Conservation (phyloP, 2,329 filamentous ascomycete species). For the Coniochaeta sp. region DNA sequence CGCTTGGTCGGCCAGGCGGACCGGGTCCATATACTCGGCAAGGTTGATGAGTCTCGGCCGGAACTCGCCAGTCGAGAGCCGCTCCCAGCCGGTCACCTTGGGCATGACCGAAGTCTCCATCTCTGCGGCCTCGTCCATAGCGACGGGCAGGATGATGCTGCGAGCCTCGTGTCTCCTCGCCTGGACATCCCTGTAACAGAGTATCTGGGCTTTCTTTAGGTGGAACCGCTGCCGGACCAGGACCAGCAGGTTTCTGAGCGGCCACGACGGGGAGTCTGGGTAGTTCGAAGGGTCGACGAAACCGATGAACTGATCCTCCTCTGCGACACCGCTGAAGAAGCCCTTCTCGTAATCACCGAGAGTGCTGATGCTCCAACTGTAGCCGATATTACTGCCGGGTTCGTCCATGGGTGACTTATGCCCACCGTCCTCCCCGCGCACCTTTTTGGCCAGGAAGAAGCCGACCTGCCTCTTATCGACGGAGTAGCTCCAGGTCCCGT, state of each 20-base stretch:
- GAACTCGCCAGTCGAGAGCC: conserved; percentile 71
- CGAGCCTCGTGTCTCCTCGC: conserved; percentile 69
- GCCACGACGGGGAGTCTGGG: conserved; percentile 81
- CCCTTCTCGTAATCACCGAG: conserved; percentile 75
- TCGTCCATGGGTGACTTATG: conserved; percentile 41
- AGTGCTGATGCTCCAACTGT: conserved; percentile 69
- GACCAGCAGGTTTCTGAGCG: conserved; percentile 80
- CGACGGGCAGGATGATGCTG: conserved; percentile 68
- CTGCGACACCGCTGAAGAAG: conserved; percentile 69
- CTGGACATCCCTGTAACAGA: conserved; percentile 86
- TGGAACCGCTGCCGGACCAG: conserved; percentile 77
- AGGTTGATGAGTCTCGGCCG: conserved; percentile 73
- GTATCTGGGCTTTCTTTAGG: conserved; percentile 68
- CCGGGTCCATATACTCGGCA: conserved; percentile 88
- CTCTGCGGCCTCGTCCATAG: conserved; percentile 42
- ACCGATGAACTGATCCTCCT: conserved; percentile 73
- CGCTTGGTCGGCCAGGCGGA: conserved; percentile 80
- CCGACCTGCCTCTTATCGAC: conserved; percentile 81
- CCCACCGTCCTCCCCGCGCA: conserved; percentile 31
- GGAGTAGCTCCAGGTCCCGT: conserved; percentile 81
- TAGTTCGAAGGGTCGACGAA: conserved; percentile 95
- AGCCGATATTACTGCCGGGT: conserved; percentile 48
- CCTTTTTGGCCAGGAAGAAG: conserved; percentile 89
- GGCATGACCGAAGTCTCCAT: conserved; percentile 54
- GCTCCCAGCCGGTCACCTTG: conserved; percentile 93